Evolutionary conservation across 2,329 filamentous ascomycete genomes (phyloP), one percentile per base, ranked within the genome.

Genomic region (Elsinoe fawcettii): DNA sequence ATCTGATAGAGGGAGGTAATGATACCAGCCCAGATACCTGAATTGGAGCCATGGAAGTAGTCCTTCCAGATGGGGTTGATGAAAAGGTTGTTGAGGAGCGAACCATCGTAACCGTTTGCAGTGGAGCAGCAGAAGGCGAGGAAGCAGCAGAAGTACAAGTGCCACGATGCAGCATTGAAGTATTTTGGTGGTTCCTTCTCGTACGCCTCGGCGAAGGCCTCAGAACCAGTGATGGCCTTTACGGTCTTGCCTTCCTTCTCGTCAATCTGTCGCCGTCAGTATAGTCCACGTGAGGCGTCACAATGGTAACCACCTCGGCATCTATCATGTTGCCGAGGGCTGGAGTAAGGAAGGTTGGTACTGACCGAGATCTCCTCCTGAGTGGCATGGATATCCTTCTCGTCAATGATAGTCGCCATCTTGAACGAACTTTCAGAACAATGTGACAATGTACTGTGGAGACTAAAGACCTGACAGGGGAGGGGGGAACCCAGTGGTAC

Each of bases 91-190:
- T 76, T 77, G 63, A 82, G 79, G 51, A 84, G 73, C 25, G 77
- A 80, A 36, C 79, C 79, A 61, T 84, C 80, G 61, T 79, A 83
- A 25, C 80, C 80, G 65, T 81, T 81, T 58, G 58, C 7, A 18
- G 49, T 60, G 2, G 49, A 53, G 32, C 49, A 53, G 49, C 49
- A 53, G 49, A 53, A 53, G 14, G 49, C 49, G 5, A 53, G 16
- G 20, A 53, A 53, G 49, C 49, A 53, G 32, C 49, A 53, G 8
- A 37, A 22, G 49, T 53, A 53, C 30, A 53, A 14, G 18, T 53
- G 30, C 30, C 30, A 37, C 5, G 49, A 53, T 12, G 49, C 49
- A 39, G 32, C 32, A 25, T 53, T 53, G 49, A 18, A 66, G 59
- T 27, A 67, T 58, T 32, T 56, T 1, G 76, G 74, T 7, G 77